These are phyloP conservation scores for Moringa oleifera DNA, from an alignment of 345 rosid genomes.

Conservation along the genomic window DNA sequence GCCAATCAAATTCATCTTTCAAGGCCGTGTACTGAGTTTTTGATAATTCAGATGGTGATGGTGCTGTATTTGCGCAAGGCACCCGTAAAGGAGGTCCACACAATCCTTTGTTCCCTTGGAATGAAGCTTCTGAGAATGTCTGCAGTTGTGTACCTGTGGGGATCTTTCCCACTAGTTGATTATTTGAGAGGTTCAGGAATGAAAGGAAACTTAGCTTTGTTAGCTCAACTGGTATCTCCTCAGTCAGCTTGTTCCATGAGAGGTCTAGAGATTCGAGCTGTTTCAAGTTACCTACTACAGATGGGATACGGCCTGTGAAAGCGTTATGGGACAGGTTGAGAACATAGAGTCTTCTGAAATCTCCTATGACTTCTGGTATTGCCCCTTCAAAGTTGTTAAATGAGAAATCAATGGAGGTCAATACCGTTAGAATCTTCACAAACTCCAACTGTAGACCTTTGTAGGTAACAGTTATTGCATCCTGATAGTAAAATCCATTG, in stretches of 20 bases:
- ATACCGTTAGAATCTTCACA: slow-evolving; percentile 34
- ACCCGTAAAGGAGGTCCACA: slow-evolving; percentile 20
- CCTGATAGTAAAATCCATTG: slow-evolving; percentile 23
- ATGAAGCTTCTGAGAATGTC: slow-evolving; percentile 21
- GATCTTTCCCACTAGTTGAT: slow-evolving; percentile 22
- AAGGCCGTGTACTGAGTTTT: neutral
- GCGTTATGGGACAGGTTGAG: slow-evolving; percentile 35
- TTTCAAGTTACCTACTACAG: slow-evolving; percentile 18
- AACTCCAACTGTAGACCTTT: slow-evolving; percentile 40
- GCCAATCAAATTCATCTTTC: slow-evolving; percentile 30
- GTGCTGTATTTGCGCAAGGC: neutral
- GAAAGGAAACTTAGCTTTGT: slow-evolving; percentile 25
- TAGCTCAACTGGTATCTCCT: slow-evolving; percentile 23
- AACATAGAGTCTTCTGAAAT: slow-evolving; percentile 11
- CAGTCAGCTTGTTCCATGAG: slow-evolving; percentile 17
- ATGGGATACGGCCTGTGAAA: slow-evolving; percentile 22
- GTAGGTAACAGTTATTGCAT: slow-evolving; percentile 30
- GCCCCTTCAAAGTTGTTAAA: slow-evolving; percentile 23
- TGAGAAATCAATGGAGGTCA: slow-evolving; percentile 37
- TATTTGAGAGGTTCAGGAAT: slow-evolving; percentile 30
- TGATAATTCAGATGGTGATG: neutral
- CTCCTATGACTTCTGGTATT: slow-evolving; percentile 22
- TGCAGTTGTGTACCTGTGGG: slow-evolving; percentile 20
- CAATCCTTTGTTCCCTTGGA: slow-evolving; percentile 18
- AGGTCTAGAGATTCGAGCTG: slow-evolving; percentile 36